phyloP scores from a whole-genome alignment of 78 protist species.

The Dictyostelium citrinum region DNA sequence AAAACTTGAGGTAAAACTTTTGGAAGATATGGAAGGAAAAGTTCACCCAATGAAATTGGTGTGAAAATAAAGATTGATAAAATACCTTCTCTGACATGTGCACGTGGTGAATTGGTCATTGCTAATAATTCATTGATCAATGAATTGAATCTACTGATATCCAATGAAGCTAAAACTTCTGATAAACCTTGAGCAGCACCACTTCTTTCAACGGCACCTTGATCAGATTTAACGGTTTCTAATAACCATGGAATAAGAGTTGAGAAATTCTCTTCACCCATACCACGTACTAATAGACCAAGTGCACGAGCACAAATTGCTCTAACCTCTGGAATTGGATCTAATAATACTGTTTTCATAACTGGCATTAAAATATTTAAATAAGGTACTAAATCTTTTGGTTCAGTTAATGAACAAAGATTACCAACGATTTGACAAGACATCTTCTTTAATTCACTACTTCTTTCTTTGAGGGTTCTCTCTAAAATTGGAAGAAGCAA shows the following conservation, averaged over 20 bases:
- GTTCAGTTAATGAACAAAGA: slow-evolving; percentile 87
- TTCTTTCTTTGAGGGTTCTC: slow-evolving; percentile 89
- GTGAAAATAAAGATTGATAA: slow-evolving; percentile 68
- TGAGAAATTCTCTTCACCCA: slow-evolving; percentile 88
- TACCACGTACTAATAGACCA: slow-evolving; percentile 78
- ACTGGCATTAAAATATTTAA: slow-evolving; percentile 76
- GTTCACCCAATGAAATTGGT: slow-evolving; percentile 82
- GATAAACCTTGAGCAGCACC: slow-evolving; percentile 95
- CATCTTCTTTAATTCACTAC: slow-evolving; percentile 83
- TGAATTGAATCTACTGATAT: slow-evolving; percentile 77
- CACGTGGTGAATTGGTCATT: slow-evolving; percentile 50
- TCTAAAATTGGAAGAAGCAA: slow-evolving; percentile 93
- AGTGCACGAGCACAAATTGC: slow-evolving; percentile 77
- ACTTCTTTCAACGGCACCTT: slow-evolving; percentile 87
- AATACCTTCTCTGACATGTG: slow-evolving; percentile 82
- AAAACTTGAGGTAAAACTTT: slow-evolving; percentile 79
- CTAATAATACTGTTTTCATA: slow-evolving; percentile 84
- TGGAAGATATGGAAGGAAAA: slow-evolving; percentile 68
- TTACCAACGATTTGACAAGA: slow-evolving; percentile 85
- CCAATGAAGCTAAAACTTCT: slow-evolving; percentile 82
- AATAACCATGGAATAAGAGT: slow-evolving; percentile 88
- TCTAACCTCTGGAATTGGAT: slow-evolving; percentile 90
- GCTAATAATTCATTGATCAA: slow-evolving; percentile 75
- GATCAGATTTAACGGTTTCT: slow-evolving; percentile 69
- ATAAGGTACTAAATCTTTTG: slow-evolving; percentile 88